Evolutionary conservation across 139 green algal species (phyloP).

Genomic region (Cymbomonas tetramitiformis): DNA sequence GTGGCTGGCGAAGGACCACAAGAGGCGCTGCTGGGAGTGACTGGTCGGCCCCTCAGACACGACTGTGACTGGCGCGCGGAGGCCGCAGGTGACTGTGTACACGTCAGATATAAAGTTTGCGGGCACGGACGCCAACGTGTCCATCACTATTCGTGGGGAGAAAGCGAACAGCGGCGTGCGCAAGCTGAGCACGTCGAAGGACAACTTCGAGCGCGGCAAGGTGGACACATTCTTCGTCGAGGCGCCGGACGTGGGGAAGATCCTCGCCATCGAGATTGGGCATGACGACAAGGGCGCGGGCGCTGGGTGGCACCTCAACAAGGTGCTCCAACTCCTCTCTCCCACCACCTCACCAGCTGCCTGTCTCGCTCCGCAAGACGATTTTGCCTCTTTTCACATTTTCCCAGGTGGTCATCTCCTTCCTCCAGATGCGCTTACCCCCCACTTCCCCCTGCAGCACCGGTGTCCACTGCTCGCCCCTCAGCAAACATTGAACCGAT

Average conservation of each 20-base stretch:
- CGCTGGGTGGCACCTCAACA: conserved; percentile 22
- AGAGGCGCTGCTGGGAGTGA: too few species aligned
- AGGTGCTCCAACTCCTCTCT: neutral
- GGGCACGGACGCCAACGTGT: conserved; percentile 40
- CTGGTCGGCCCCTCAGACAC: too few species aligned
- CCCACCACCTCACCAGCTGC: too few species aligned
- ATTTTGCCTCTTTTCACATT: too few species aligned
- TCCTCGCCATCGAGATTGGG: conserved; percentile 1
- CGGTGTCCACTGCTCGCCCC: too few species aligned
- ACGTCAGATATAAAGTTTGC: conserved; percentile 40
- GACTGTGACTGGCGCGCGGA: too few species aligned
- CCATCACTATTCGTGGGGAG: conserved; percentile 19
- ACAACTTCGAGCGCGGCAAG: conserved; percentile 19
- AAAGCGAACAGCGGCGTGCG: neutral
- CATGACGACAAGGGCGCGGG: conserved; percentile 25
- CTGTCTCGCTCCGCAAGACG: too few species aligned
- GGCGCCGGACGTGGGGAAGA: neutral
- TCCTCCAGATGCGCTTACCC: too few species aligned
- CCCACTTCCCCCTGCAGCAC: too few species aligned
- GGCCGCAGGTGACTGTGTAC: conserved; percentile 17
- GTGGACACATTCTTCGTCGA: conserved; percentile 12
- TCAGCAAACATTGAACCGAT: too few species aligned
- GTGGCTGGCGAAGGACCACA: too few species aligned
- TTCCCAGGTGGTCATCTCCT: too few species aligned
- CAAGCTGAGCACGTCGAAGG: neutral